These are phyloP conservation scores for Trypanosoma mega DNA, from an alignment of 208 protist genomes.

Conservation along the genomic window DNA sequence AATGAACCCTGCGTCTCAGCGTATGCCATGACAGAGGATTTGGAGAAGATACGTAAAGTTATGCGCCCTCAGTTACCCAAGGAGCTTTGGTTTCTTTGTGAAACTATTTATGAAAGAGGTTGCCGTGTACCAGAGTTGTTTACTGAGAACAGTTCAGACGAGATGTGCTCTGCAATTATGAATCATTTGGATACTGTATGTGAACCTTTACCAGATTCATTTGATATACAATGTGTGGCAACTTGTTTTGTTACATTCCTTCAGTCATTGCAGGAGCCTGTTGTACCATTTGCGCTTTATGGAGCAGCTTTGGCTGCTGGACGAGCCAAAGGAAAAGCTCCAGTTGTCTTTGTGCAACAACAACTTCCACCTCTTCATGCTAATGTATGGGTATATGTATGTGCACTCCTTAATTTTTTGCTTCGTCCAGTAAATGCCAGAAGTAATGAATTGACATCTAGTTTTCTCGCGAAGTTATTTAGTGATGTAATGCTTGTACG, in stretches of 20 bases:
- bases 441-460: constrained; percentile 61
- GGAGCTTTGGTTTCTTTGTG: constrained; percentile 80
- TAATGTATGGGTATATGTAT: constrained; percentile 84
- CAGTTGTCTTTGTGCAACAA: constrained; percentile 53
- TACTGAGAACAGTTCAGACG: constrained; percentile 37
- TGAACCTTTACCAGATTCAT: constrained; percentile 32
- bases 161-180: constrained; percentile 56
- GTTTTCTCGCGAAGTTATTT: constrained; percentile 62
- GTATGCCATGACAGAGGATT: constrained; percentile 47
- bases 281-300: constrained; percentile 77
- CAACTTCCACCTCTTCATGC: constrained; percentile 77
- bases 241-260: constrained; percentile 78
- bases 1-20: constrained; percentile 55
- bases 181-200: constrained; percentile 58
- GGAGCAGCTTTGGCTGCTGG: constrained; percentile 50
- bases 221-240: constrained; percentile 44
- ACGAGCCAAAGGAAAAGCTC: constrained; percentile 44
- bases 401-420: constrained; percentile 83
- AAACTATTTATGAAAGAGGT: constrained; percentile 56
- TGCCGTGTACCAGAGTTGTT: constrained; percentile 53
- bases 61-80: constrained; percentile 78
- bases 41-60: constrained; percentile 22
- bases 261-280: constrained; percentile 71
- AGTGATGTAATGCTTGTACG: constrained; percentile 61
- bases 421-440: constrained; percentile 54